Percentiles rank a stretch among this genome's conserved stretches.
These are phyloP conservation scores for Coffea canephora DNA, from an alignment of 257 asterid species.

Conservation along the genomic window DNA sequence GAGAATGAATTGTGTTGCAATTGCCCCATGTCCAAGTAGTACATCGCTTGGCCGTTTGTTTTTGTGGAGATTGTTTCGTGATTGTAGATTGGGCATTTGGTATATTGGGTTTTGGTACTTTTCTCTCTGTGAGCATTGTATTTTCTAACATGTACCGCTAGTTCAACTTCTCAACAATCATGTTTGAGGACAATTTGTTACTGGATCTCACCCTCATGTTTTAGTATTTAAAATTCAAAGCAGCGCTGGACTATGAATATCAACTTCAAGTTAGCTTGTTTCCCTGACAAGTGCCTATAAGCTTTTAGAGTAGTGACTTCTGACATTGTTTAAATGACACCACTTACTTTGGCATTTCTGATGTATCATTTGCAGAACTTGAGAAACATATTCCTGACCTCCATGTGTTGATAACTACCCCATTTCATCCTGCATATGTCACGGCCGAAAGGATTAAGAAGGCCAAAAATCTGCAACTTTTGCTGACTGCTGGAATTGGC, in stretches of 20 bases:
- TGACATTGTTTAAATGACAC: not conserved
- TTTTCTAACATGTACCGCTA: not conserved
- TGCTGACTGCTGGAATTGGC: constrained; percentile 98
- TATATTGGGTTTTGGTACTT: not conserved
- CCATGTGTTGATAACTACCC: constrained; percentile 88
- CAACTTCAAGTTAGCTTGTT: not conserved
- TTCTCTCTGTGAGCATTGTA: not conserved
- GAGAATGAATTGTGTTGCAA: not conserved
- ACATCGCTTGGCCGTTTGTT: not conserved
- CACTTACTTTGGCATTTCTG: not conserved
- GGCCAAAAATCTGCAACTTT: constrained; percentile 79
- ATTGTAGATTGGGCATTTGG: not conserved
- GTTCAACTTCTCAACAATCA: not conserved
- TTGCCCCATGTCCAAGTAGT: not conserved
- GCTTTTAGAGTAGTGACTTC: not conserved
- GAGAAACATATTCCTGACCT: constrained; percentile 94
- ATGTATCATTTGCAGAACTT: constrained; percentile 58
- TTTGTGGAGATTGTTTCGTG: not conserved
- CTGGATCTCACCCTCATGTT: not conserved
- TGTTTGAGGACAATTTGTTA: not conserved
- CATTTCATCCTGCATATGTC: constrained; percentile 96
- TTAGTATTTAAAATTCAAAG: not conserved
- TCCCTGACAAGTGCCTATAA: not conserved
- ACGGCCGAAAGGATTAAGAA: constrained; percentile 95
- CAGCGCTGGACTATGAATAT: not conserved